These are phyloP conservation scores for Eragrostis nindensis DNA, from an alignment of 176 grass and related monocot genomes.

Conservation along the genomic window DNA sequence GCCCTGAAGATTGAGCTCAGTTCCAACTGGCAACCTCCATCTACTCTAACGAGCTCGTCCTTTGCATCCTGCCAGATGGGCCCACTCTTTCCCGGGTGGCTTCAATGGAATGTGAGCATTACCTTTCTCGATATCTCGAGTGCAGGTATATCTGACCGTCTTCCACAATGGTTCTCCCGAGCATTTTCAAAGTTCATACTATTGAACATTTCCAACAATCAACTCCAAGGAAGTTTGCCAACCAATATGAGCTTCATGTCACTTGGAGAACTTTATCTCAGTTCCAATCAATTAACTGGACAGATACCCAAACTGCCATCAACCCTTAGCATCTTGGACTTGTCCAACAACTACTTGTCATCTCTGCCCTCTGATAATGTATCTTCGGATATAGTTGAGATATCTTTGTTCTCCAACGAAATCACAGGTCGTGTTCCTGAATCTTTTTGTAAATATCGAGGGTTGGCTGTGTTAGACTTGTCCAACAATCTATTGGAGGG, in stretches of 20 bases:
- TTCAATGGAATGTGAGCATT: not conserved
- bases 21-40: conserved; percentile 5
- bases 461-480: conserved; percentile 12
- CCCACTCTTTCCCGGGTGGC: conserved; percentile 40
- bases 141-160: not conserved
- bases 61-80: conserved; percentile 40
- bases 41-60: not conserved
- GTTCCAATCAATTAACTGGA: conserved; percentile 22
- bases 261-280: not conserved
- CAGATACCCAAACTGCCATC: not conserved
- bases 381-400: too few species aligned
- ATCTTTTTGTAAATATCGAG: too few species aligned
- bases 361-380: too few species aligned
- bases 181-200: fast-evolving
- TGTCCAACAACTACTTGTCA: conserved; percentile 28
- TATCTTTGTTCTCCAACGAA: conserved; percentile 27
- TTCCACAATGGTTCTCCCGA: conserved; percentile 43
- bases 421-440: conserved; percentile 34
- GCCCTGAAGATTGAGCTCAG: not conserved
- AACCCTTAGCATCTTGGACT: not conserved
- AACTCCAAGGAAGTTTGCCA: conserved; percentile 29
- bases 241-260: not conserved
- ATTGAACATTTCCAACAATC: conserved; percentile 36
- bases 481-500: conserved; percentile 27
- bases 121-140: not conserved